phyloP scores from a whole-genome alignment of 139 green algal species.

The Spirogloea muscicola region DNA sequence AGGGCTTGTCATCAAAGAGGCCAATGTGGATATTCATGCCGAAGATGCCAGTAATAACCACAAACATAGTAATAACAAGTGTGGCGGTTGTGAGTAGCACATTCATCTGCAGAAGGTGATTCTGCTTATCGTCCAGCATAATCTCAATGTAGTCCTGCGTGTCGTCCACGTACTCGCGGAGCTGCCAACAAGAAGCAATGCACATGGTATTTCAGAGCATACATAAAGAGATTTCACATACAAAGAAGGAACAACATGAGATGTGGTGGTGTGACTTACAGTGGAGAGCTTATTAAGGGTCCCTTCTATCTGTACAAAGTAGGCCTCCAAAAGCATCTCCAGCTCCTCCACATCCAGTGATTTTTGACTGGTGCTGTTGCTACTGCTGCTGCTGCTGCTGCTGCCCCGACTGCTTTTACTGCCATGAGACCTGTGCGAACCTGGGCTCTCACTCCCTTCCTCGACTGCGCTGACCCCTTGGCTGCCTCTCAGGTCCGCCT shows the following conservation, averaged over 20 bases:
- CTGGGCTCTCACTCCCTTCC: too few relatives aligned
- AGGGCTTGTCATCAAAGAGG: constrained; percentile 11
- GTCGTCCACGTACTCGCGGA: constrained; percentile 94
- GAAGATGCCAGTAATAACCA: constrained; percentile 72
- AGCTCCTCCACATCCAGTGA: constrained; percentile 46
- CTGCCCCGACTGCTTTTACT: neutral
- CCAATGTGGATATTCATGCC: constrained; percentile 82
- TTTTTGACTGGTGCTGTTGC: neutral
- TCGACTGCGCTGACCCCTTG: too few relatives aligned
- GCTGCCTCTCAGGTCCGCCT: too few relatives aligned
- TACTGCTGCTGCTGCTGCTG: constrained; percentile 14
- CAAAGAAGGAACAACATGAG: too few relatives aligned
- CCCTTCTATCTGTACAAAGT: constrained; percentile 36
- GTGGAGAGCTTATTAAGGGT: constrained; percentile 37
- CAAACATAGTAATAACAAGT: constrained; percentile 62
- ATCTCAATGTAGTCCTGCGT: constrained; percentile 97
- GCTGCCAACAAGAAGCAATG: constrained; percentile 14
- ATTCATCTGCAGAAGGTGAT: constrained; percentile 64
- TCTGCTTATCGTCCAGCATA: constrained; percentile 77
- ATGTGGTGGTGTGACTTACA: too few relatives aligned
- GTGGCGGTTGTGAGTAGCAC: constrained; percentile 78
- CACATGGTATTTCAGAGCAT: constrained; percentile 19
- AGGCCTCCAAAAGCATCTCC: constrained; percentile 52
- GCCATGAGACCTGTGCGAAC: too few relatives aligned
- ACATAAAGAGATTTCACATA: too few relatives aligned